These are phyloP conservation scores for Fraxinus velutina DNA, from an alignment of 305 asterid genomes.

Conservation along the genomic window DNA sequence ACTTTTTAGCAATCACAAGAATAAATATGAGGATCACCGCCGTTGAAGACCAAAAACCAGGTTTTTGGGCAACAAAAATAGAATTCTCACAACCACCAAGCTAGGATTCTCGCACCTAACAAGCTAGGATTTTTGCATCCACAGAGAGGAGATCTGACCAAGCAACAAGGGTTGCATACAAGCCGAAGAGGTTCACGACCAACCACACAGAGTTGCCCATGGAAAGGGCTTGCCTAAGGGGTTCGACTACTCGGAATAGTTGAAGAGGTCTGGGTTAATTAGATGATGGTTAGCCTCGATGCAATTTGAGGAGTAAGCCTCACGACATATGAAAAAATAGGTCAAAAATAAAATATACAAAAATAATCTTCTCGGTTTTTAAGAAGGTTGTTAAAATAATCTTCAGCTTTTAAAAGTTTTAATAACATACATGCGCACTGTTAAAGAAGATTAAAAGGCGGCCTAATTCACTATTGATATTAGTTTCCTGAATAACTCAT, in stretches of 20 bases:
- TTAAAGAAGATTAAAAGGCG: too few species aligned
- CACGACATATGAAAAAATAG: background rate
- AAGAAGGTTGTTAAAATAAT: background rate
- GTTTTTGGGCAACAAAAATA: too few species aligned
- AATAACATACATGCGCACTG: background rate
- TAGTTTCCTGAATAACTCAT: background rate
- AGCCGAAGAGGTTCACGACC: background rate
- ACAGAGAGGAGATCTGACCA: background rate
- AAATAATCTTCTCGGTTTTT: background rate
- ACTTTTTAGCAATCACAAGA: background rate
- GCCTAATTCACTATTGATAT: too few species aligned
- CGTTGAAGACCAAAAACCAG: too few species aligned
- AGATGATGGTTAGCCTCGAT: background rate
- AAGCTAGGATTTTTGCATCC: background rate
- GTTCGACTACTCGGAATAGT: background rate
- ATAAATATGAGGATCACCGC: too few species aligned
- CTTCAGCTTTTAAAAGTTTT: background rate
- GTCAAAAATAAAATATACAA: background rate
- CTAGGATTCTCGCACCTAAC: background rate
- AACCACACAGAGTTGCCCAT: background rate
- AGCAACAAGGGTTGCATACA: background rate
- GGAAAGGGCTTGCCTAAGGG: background rate
- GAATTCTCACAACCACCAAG: too few species aligned
- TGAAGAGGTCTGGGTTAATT: background rate
- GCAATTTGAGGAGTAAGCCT: background rate